phyloP scores from a whole-genome alignment of 108 stramenopile genomes.

The Aurantiochytrium sp. region DNA sequence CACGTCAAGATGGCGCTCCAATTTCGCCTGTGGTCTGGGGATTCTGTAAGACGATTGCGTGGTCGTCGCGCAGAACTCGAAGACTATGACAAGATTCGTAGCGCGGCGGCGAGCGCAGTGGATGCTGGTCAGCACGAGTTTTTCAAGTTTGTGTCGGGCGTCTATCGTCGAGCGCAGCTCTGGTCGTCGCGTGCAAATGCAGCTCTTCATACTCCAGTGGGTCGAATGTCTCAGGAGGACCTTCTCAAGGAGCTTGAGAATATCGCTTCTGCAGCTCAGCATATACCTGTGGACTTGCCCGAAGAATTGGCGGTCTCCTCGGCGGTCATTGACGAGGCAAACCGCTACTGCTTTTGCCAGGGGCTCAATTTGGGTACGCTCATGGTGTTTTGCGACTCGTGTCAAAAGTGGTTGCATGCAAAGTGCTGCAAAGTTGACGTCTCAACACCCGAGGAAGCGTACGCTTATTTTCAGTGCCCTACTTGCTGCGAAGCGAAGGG shows the following conservation, averaged over 20 bases:
- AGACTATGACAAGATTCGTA: background rate
- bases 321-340: background rate
- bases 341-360: background rate
- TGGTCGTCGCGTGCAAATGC: too few relatives aligned
- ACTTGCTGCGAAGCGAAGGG: background rate
- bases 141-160: too few relatives aligned
- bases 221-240: background rate
- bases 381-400: background rate
- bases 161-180: too few relatives aligned
- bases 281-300: background rate
- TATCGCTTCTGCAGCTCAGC: background rate
- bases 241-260: background rate
- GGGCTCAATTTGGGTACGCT: background rate
- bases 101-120: too few relatives aligned
- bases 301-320: background rate
- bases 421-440: background rate
- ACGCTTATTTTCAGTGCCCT: background rate
- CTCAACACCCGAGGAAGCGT: background rate
- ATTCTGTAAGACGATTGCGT: background rate
- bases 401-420: background rate
- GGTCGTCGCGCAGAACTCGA: background rate
- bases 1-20: background rate
- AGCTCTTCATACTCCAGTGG: background rate
- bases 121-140: too few relatives aligned
- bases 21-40: background rate